Evolutionary conservation across 371 early-diverging fungal species (phyloP), one percentile per base, ranked within the genome.

Genomic region (Synchytrium microbalum): DNA sequence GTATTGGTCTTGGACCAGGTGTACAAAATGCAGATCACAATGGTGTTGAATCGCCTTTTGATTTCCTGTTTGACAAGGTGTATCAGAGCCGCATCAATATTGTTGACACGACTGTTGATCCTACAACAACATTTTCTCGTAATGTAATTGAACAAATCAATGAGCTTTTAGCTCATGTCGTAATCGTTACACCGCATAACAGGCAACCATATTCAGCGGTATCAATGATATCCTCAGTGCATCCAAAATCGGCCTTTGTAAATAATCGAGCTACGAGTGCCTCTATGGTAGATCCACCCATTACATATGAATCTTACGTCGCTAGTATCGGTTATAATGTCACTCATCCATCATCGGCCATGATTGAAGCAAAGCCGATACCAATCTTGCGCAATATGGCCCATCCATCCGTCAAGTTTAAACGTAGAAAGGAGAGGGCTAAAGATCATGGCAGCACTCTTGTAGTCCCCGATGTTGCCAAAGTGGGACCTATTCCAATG

Each of bases 391-490:
- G 57, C 1, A 66, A 61, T 46, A 28, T 63, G 23, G 23, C 16
- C 32, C 31, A 59, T 57, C 65, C 23, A 32, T 29, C 16, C 65
- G 52, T 16, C 28, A 53, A 29, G 62, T 14, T 2, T 46, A 26
- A 62, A 26, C 59, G 57, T 30, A 59, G 24, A 62, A 33, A 3
- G 54, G 19, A 10, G 8, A 27, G 46, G 16, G 16, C 10, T 29
- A 59, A 23, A 19, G 30, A 33, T 8, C 59, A 13, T 8, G 59
- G 28, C 3, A 31, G n/a, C 30, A 64, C 57, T 19, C 38, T 59
- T n/a, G 65, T 86, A 1, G 63, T 85, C 10, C 86, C 89, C 0
- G 83, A 86, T 56, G 83, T 79, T 19, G 80, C 80, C 61, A 54
- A 64, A 3, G 65, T 74, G 5, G 71, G 79, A 32, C 74, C 84